Base-by-base conservation (phyloP, 2,329 filamentous ascomycete species). In the Clarireedia monteithiana region DNA sequence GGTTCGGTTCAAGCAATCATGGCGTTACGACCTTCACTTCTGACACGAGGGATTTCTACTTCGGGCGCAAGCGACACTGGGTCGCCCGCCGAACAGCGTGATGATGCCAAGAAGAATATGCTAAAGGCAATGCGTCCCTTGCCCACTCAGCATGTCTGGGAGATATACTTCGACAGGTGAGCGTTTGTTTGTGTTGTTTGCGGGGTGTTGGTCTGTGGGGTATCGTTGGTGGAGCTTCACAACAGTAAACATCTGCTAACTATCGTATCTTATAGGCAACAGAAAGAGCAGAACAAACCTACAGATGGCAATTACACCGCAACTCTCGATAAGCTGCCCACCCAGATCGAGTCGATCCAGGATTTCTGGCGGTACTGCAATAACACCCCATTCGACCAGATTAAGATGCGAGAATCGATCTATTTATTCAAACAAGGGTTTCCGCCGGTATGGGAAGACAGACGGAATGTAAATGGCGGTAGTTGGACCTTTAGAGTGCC, bases 401-500 rank as follows among this genome's bases (percentile, higher is more conserved):
- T 91, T 71, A 85, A 85, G 71, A 83, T 88, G 76, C 83, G 86
- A 66, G 86, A 91, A 72, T 86, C 83, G 47, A 80, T 91, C 62
- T 89, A 91, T 69, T 78, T 91, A 62, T 91, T 91, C 77, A 90
- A 90, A 71, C 77, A 82, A 60, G 87, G 87, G 38, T 89, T 89
- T 71, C 81, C 80, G 60, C 88, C 88, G 56, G 75, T 90, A 63
- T 91, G 87, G 87, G 88, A 91, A 73, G 92, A 97, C 69, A 82
- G 88, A 42, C 84, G 94, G 66, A 96, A 96, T 72, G 77, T 86
- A 58, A 79, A 84, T 59, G 92, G 92, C 52, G 92, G 92, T 50
- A 87, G 88, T 69, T 96, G 90, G 90, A 95, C 90, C 23, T 95
- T 97, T 73, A 85, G 91, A 50, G 86, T 96, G 46, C 84, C 86